Conservation (phyloP, 768 basidiomycete species). For the Kwoniella sp. region DNA sequence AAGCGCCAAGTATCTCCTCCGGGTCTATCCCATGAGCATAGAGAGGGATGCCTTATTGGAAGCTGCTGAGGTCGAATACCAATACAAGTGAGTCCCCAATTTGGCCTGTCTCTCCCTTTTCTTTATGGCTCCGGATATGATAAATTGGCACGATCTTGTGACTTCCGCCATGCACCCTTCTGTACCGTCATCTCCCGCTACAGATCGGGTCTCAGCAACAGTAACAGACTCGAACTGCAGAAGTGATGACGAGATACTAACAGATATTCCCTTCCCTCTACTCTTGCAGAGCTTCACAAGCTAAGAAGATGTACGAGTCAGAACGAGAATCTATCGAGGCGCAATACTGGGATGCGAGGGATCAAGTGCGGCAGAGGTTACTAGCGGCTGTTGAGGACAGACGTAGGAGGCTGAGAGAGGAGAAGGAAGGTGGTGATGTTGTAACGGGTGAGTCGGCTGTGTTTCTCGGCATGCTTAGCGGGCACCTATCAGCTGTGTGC, state of each 20-base stretch:
- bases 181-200: too few relatives aligned
- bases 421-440: conserved; percentile 58
- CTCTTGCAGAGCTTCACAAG: conserved; percentile 38
- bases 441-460: conserved; percentile 56
- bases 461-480: too few relatives aligned
- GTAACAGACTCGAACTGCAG: too few relatives aligned
- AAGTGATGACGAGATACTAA: not conserved
- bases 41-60: conserved; percentile 57
- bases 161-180: too few relatives aligned
- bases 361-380: conserved; percentile 56
- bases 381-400: conserved; percentile 58
- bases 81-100: conserved; percentile 52
- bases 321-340: conserved; percentile 58
- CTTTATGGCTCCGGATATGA: too few relatives aligned
- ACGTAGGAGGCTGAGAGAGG: conserved; percentile 57
- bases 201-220: too few relatives aligned
- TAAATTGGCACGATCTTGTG: too few relatives aligned
- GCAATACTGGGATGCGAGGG: conserved; percentile 57
- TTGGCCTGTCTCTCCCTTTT: not conserved
- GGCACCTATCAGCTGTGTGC: too few relatives aligned
- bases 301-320: conserved; percentile 55
- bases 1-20: conserved; percentile 53
- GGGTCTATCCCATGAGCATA: conserved; percentile 55
- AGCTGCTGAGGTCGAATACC: conserved; percentile 54
- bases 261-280: too few relatives aligned